Conservation (phyloP, 1,284 basidiomycete genomes). For the Pascua guehoae region DNA sequence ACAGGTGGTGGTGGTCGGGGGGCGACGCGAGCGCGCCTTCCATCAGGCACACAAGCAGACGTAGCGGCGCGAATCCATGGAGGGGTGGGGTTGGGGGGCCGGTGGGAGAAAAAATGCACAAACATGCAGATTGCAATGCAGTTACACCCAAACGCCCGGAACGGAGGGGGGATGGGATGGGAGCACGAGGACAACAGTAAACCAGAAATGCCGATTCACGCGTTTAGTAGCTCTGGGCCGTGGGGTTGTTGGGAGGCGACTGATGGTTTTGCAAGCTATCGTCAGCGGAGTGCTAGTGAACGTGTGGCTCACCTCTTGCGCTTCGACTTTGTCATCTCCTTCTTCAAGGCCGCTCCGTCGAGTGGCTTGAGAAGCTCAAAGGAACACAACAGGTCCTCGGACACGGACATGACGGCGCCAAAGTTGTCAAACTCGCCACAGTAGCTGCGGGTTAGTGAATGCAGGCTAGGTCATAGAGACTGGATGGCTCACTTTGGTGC, state of each 20-base stretch:
- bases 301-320: slow-evolving; percentile 72
- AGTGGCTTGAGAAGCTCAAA: slow-evolving; percentile 96
- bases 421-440: slow-evolving; percentile 73
- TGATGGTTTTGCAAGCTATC: slow-evolving; percentile 48
- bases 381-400: slow-evolving; percentile 93
- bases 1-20: too few relatives aligned
- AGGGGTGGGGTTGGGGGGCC: not conserved
- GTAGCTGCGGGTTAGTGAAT: slow-evolving; percentile 29
- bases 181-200: slow-evolving; percentile 1
- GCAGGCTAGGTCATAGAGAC: not conserved
- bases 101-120: not conserved
- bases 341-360: slow-evolving; percentile 89
- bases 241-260: slow-evolving; percentile 50
- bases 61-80: not conserved
- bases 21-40: too few relatives aligned
- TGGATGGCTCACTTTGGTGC: slow-evolving; percentile 76
- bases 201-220: not conserved
- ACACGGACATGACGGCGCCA: slow-evolving; percentile 82
- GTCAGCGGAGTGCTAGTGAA: slow-evolving; percentile 9
- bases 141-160: slow-evolving; percentile 8
- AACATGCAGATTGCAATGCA: slow-evolving; percentile 8
- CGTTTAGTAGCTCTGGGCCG: slow-evolving; percentile 45
- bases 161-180: not conserved
- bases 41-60: not conserved
- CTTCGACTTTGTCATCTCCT: slow-evolving; percentile 98